These are phyloP conservation scores for Fusarium sp. DNA, from an alignment of 2,329 filamentous ascomycete species.

Conservation along the genomic window DNA sequence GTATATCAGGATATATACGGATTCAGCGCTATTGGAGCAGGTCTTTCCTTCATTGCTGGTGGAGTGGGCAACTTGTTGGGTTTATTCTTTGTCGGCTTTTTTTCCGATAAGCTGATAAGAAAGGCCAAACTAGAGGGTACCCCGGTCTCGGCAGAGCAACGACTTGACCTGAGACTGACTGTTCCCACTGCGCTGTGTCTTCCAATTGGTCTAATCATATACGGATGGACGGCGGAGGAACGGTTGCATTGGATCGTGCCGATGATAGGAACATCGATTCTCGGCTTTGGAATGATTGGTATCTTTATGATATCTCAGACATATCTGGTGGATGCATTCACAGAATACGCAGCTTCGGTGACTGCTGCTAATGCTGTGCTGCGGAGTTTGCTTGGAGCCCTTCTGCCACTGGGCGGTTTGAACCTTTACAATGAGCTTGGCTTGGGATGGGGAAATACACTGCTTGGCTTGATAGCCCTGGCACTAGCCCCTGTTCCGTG, in stretches of 20 bases:
- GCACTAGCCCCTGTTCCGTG: not conserved
- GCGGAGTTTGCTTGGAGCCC: not conserved
- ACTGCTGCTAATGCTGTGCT: not conserved
- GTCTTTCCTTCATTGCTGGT: slow-evolving; percentile 43
- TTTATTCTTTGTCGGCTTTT: not conserved
- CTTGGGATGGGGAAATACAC: not conserved
- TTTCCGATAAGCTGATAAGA: not conserved
- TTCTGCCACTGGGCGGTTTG: not conserved
- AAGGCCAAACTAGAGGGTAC: not conserved
- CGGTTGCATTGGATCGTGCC: not conserved
- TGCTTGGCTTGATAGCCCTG: not conserved
- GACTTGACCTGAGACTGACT: not conserved
- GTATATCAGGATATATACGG: slow-evolving; percentile 63
- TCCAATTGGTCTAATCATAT: not conserved
- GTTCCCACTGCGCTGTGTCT: not conserved
- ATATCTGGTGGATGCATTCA: not conserved
- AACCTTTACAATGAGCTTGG: not conserved
- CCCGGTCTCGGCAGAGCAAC: not conserved
- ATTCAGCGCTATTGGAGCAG: slow-evolving; percentile 52
- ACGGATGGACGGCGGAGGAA: not conserved
- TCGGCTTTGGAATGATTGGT: not conserved
- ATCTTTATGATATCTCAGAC: not conserved
- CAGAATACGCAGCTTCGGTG: not conserved
- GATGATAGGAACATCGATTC: not conserved
- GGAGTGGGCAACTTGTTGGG: slow-evolving; percentile 32